Evolutionary conservation across 768 basidiomycete species (phyloP).

Genomic region (Phlebiopsis flavidoalba): DNA sequence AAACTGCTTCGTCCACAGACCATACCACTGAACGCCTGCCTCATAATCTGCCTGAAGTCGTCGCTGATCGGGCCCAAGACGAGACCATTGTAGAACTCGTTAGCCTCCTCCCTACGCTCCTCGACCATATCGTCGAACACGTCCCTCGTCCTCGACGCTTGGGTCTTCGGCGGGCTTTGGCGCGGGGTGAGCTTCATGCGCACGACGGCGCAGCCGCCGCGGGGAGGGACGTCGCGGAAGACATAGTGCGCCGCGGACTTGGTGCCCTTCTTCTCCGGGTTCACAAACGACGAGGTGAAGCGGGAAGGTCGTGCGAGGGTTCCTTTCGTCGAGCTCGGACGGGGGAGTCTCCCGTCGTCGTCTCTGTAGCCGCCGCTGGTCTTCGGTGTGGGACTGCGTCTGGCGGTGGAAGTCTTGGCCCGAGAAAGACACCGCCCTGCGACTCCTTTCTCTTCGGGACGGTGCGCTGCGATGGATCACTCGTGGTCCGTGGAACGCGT

Average conservation of each 20-base stretch:
- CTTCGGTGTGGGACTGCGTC: constrained; percentile 12
- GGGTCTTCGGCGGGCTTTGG: constrained; percentile 68
- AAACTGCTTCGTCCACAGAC: constrained; percentile 93
- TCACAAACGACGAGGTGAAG: constrained; percentile 60
- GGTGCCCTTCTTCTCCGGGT: constrained; percentile 82
- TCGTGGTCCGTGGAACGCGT: constrained; percentile 98
- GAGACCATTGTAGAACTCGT: constrained; percentile 89
- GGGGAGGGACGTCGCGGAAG: constrained; percentile 81
- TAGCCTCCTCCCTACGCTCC: constrained; percentile 86
- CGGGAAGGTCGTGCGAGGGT: constrained; percentile 58
- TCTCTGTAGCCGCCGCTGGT: constrained; percentile 11
- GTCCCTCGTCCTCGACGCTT: constrained; percentile 82
- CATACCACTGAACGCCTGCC: constrained; percentile 96
- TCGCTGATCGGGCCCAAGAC: constrained; percentile 83
- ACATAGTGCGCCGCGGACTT: constrained; percentile 91
- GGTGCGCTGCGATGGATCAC: constrained; percentile 86
- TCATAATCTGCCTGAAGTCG: constrained; percentile 92
- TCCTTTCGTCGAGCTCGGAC: constrained; percentile 39
- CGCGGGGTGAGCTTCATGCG: constrained; percentile 86
- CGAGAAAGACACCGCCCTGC: constrained; percentile 33
- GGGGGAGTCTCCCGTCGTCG: constrained; percentile 32
- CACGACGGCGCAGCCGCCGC: constrained; percentile 93
- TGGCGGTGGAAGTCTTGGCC: constrained; percentile 34
- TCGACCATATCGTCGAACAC: constrained; percentile 87
- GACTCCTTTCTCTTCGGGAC: constrained; percentile 50